These are phyloP conservation scores for Diaporthe aspalathi DNA, from an alignment of 2,329 filamentous ascomycete genomes.

Conservation along the genomic window DNA sequence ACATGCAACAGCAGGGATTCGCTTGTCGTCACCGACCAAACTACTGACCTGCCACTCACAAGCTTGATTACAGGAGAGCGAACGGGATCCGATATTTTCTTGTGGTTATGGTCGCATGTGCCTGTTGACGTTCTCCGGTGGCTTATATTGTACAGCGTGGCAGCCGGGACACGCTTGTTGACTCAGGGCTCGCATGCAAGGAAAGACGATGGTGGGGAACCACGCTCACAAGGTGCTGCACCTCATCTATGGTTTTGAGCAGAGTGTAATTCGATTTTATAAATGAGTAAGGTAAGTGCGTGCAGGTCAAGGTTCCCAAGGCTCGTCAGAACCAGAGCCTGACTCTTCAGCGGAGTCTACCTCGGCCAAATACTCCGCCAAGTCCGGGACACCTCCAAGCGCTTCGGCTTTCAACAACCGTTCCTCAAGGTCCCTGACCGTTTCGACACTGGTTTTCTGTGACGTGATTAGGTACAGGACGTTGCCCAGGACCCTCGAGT, in stretches of 20 bases:
- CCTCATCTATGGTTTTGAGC: neutral
- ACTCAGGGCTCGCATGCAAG: neutral
- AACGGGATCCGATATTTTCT: slow-evolving; percentile 23
- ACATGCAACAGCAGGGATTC: slow-evolving; percentile 25
- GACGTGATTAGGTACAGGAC: slow-evolving; percentile 70
- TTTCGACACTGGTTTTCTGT: slow-evolving; percentile 49
- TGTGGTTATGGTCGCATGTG: slow-evolving; percentile 15
- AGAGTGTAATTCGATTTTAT: neutral
- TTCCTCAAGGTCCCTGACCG: slow-evolving; percentile 3
- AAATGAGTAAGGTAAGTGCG: neutral
- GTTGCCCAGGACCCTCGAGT: slow-evolving; percentile 67
- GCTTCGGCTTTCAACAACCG: neutral
- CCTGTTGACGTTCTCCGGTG: fast-evolving
- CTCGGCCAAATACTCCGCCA: neutral
- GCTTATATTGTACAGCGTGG: neutral
- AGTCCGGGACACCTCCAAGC: neutral
- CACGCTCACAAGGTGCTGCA: neutral
- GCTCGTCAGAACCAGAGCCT: neutral
- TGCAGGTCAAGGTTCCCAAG: neutral
- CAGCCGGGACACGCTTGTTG: too few species aligned
- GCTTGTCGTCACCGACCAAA: slow-evolving; percentile 22
- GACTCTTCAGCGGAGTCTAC: neutral
- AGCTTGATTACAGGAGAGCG: slow-evolving; percentile 23
- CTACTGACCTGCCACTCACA: slow-evolving; percentile 19
- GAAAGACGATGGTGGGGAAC: too few species aligned